Conservation (phyloP, 2,329 filamentous ascomycete genomes). For the Dactylellina sp. region DNA sequence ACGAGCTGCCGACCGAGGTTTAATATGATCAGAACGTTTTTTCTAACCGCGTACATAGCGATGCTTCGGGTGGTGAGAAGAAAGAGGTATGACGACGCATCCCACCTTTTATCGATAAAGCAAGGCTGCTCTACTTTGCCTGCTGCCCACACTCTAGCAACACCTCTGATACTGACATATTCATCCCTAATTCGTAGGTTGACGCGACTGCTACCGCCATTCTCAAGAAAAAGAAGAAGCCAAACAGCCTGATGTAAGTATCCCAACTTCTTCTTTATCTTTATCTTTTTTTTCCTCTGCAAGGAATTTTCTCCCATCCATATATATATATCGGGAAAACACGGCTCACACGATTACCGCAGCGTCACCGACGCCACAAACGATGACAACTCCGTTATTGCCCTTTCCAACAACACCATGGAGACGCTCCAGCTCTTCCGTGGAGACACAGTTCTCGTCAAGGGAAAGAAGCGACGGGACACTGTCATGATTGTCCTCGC, state of each 20-base stretch:
- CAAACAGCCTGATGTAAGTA: constrained; percentile 93
- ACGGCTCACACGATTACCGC: constrained; percentile 51
- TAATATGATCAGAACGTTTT: constrained; percentile 52
- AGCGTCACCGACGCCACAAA: constrained; percentile 98
- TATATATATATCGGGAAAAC: constrained; percentile 1
- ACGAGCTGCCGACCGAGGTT: constrained; percentile 4
- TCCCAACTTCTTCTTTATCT: constrained; percentile 20
- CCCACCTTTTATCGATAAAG: constrained; percentile 60
- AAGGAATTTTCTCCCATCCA: not conserved
- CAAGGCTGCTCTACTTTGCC: constrained; percentile 60
- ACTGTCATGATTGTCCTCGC: constrained; percentile 97
- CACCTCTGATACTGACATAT: constrained; percentile 62
- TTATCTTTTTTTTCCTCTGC: constrained; percentile 7
- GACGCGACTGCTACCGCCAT: constrained; percentile 96
- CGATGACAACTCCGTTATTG: constrained; percentile 98
- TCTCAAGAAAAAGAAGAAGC: constrained; percentile 99
- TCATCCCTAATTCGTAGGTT: constrained; percentile 72
- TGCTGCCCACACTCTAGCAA: too few species aligned
- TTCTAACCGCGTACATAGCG: constrained; percentile 68
- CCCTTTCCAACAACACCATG: constrained; percentile 98
- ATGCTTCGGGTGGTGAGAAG: constrained; percentile 87
- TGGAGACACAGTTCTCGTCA: constrained; percentile 96
- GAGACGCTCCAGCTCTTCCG: constrained; percentile 98
- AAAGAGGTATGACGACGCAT: constrained; percentile 75
- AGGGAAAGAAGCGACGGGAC: constrained; percentile 99